Percentiles rank a stretch among this genome's conserved stretches.
These are phyloP conservation scores for Neocallimastix lanati DNA, from an alignment of 192 early-diverging fungal genomes.

Conservation along the genomic window DNA sequence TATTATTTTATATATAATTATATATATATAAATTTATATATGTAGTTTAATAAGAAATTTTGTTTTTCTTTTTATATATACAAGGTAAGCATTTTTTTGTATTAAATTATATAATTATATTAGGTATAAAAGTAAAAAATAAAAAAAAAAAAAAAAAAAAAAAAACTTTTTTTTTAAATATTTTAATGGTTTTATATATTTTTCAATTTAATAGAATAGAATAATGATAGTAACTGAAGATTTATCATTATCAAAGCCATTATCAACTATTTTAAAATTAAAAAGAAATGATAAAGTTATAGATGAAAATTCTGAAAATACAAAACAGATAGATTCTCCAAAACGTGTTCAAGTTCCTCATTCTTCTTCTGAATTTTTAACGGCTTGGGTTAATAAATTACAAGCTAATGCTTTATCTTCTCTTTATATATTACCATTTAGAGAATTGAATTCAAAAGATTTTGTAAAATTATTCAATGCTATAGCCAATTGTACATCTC, in stretches of 20 bases:
- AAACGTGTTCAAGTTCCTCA: background rate
- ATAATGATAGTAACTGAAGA: background rate
- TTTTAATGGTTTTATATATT: no score
- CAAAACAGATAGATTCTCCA: background rate
- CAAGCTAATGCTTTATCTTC: background rate
- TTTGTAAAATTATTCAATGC: background rate
- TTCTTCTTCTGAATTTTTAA: background rate
- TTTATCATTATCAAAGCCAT: background rate
- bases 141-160: no score
- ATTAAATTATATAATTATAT: no score
- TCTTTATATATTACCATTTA: background rate
- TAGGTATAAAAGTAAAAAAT: no score
- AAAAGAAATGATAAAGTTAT: background rate
- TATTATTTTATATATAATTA: no score
- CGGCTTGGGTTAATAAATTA: background rate
- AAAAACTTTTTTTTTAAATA: no score
- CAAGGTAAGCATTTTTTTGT: no score
- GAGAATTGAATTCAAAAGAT: background rate
- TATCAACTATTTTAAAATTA: background rate
- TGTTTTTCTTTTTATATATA: no score
- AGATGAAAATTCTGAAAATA: background rate
- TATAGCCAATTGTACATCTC: background rate
- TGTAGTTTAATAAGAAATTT: no score
- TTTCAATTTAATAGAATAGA: no score
- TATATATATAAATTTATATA: no score